Evolutionary conservation across 352 stramenopile species (phyloP), one percentile per base, ranked within the genome.

Genomic region (Pythium diclinum): DNA sequence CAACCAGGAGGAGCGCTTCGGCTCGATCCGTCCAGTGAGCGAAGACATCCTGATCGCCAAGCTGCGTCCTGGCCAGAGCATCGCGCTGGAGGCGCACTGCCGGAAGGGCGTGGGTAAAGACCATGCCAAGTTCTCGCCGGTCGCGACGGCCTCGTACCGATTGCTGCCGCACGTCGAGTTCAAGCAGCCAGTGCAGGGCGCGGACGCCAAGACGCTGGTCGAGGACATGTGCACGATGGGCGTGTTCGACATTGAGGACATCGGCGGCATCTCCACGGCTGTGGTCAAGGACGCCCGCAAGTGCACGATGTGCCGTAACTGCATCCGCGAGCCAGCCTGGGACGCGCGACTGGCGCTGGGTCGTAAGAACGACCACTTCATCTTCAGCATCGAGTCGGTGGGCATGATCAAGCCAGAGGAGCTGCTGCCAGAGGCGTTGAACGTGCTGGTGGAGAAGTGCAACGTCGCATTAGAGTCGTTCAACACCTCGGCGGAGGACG

Each of bases 21-120:
- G 79, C 17, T 67, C 73, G 8, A 94, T 94, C 62, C 78, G 88
- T 13, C 92, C 93, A 6, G 89, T 98, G 6, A 79, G 96, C 55
- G 92, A 98, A 71, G 95, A 99, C 74, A 99, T 99, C 71, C 72
- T 99, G 61, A 89, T 99, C 28, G 94, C 95, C 16, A 99, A 99
- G 76, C 73, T 99, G 38, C 86, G 94, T 56, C 95, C 96, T 2
- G 96, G 96, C 48, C 97, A 99, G 82, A 92, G 90, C 52, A 99
- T 99, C 69, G 91, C 94, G 49, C 80, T 99, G 10, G 96, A 99
- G 72, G 93, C 92, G 21, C 94, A 98, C 73, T 98, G 88, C 55
- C 85, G 90, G 21, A 97, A 97, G 74, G 96, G 96, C 25, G 87
- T 98, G 6, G 97, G 95, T 21, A 98, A 98, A 65, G 96, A 99